phyloP scores from a whole-genome alignment of 1,284 basidiomycete genomes.

The Melampsora americana region DNA sequence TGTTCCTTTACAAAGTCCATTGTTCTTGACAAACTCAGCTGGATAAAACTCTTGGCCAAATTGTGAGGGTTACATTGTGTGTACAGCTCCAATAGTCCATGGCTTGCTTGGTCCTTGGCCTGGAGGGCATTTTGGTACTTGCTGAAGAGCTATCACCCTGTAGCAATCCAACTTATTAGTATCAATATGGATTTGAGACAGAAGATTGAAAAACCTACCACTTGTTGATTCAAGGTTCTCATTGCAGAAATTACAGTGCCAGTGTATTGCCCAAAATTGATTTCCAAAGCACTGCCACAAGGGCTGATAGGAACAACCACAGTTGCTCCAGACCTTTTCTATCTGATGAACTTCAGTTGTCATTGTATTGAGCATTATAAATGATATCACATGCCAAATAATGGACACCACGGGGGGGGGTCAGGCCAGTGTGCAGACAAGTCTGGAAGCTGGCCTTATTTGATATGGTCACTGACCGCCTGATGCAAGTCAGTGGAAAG shows the following conservation, averaged over 20 bases:
- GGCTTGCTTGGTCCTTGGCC: background rate
- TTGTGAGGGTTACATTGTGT: background rate
- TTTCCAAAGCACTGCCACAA: background rate
- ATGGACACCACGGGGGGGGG: too few species aligned
- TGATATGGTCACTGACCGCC: too few species aligned
- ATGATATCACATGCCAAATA: constrained; percentile 4
- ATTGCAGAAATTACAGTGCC: constrained; percentile 3
- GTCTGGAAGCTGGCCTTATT: too few species aligned
- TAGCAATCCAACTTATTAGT: background rate
- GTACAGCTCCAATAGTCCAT: background rate
- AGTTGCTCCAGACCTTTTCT: too few species aligned
- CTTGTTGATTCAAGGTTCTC: background rate
- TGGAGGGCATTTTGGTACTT: constrained; percentile 4
- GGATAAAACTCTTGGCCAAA: background rate
- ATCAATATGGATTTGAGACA: background rate
- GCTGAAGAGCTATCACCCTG: background rate
- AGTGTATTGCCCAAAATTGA: background rate
- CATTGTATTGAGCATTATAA: constrained; percentile 9
- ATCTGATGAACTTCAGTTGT: too few species aligned
- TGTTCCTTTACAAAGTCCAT: background rate
- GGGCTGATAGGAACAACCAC: constrained; percentile 15
- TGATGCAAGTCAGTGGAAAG: too few species aligned
- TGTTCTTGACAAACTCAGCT: background rate
- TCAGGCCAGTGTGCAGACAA: too few species aligned
- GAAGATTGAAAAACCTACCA: background rate